Evolutionary conservation across 1,284 basidiomycete genomes (phyloP).

Genomic region (Golubevia pallescens): DNA sequence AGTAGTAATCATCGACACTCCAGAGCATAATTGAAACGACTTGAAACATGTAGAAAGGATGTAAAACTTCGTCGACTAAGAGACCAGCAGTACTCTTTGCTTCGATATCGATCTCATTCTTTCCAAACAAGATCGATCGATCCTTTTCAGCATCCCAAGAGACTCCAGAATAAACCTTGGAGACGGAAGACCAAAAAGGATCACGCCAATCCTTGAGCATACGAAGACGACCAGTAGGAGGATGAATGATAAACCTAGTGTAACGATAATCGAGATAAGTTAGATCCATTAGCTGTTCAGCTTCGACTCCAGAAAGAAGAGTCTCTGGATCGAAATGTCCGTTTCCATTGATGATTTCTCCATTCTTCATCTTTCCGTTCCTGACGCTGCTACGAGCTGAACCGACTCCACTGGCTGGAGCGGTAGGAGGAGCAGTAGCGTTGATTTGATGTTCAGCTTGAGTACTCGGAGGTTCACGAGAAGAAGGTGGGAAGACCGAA

Average conservation of each 20-base stretch:
- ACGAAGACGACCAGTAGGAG: slow-evolving; percentile 79
- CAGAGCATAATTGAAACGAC: slow-evolving; percentile 92
- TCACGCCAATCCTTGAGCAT: slow-evolving; percentile 93
- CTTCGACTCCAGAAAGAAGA: slow-evolving; percentile 43
- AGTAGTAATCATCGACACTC: slow-evolving; percentile 88
- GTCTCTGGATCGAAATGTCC: slow-evolving; percentile 15
- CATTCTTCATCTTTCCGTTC: slow-evolving; percentile 18
- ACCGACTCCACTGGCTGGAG: not conserved
- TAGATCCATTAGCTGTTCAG: slow-evolving; percentile 59
- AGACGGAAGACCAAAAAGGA: slow-evolving; percentile 74
- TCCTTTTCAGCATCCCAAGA: slow-evolving; percentile 47
- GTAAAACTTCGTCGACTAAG: slow-evolving; percentile 84
- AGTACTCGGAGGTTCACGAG: slow-evolving; percentile 52
- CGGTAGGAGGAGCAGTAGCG: too few relatives aligned
- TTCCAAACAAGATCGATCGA: slow-evolving; percentile 74
- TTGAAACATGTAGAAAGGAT: slow-evolving; percentile 98
- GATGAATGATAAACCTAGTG: slow-evolving; percentile 86
- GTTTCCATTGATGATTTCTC: not conserved
- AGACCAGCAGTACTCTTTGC: slow-evolving; percentile 86
- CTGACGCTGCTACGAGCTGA: slow-evolving; percentile 32
- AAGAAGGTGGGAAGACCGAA: slow-evolving; percentile 55
- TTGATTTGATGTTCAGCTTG: slow-evolving; percentile 41
- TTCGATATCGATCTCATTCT: slow-evolving; percentile 88
- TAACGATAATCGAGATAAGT: slow-evolving; percentile 74
- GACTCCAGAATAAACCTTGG: slow-evolving; percentile 46